Percentiles rank a stretch among this genome's conserved stretches.
Evolutionary conservation across 225 moss, liverwort and hornwort genomes (phyloP).

Genomic region (Bryum argenteum): DNA sequence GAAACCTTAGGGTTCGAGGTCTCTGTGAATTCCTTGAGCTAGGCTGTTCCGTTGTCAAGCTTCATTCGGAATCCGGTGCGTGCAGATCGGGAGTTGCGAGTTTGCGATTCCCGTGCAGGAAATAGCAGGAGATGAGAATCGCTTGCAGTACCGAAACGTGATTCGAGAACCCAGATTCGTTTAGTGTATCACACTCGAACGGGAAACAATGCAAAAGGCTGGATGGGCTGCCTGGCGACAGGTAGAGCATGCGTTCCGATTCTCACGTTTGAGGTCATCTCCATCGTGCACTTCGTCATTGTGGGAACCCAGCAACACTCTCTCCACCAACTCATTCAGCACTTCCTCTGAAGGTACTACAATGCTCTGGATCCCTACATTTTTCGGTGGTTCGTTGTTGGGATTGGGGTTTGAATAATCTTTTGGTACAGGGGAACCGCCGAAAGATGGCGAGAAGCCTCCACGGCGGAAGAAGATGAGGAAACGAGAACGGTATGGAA

Average conservation of each 20-base stretch:
- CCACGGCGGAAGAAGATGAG: constrained; percentile 75
- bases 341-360: constrained; percentile 47
- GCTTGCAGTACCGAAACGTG: background rate
- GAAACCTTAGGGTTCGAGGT: constrained; percentile 16
- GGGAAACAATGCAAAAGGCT: constrained; percentile 39
- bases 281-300: constrained; percentile 20
- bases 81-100: background rate
- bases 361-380: background rate
- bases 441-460: constrained; percentile 63
- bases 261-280: constrained; percentile 15
- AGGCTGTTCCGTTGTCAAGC: background rate
- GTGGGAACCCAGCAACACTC: constrained; percentile 30
- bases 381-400: background rate
- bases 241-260: constrained; percentile 35
- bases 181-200: background rate
- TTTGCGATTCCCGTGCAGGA: background rate
- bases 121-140: background rate
- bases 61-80: background rate
- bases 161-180: background rate
- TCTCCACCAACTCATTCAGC: constrained; percentile 36
- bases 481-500: constrained; percentile 72
- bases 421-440: constrained; percentile 46
- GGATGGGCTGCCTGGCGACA: constrained; percentile 45
- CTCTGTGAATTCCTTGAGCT: background rate
- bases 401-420: background rate